Percentiles rank a stretch among this genome's conserved stretches.
Conservation (phyloP, 495 filamentous ascomycete species). For the Trichoderma virens region DNA sequence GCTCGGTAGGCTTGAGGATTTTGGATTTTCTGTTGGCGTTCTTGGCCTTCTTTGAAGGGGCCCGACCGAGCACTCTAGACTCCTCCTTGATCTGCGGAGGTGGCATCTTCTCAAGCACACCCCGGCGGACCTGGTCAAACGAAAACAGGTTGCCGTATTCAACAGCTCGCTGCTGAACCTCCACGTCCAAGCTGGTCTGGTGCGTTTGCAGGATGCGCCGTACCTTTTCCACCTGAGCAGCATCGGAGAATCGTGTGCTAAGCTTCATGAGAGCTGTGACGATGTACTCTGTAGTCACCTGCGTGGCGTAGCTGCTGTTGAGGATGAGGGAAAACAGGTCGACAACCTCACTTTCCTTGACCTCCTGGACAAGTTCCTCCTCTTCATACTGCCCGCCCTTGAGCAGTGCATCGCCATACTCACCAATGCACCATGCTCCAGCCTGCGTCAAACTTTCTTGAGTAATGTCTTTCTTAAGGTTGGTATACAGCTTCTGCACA, state of each 20-base stretch:
- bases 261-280: constrained; percentile 93
- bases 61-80: constrained; percentile 80
- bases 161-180: constrained; percentile 90
- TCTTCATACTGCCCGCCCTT: constrained; percentile 90
- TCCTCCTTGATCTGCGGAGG: constrained; percentile 93
- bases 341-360: constrained; percentile 83
- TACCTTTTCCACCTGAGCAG: constrained; percentile 75
- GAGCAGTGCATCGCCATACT: constrained; percentile 86
- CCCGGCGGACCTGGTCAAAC: constrained; percentile 77
- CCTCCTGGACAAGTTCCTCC: constrained; percentile 82
- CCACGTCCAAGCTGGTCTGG: constrained; percentile 79
- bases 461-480: constrained; percentile 89
- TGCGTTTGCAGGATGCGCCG: constrained; percentile 67
- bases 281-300: constrained; percentile 89
- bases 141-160: constrained; percentile 92
- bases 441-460: constrained; percentile 92
- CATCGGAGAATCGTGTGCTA: constrained; percentile 76
- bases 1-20: constrained; percentile 71
- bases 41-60: constrained; percentile 72
- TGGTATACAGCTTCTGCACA: constrained; percentile 85
- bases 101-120: constrained; percentile 95
- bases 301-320: constrained; percentile 84
- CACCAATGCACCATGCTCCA: constrained; percentile 96
- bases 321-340: constrained; percentile 87
- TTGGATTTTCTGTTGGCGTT: constrained; percentile 67